phyloP scores from a whole-genome alignment of 352 stramenopile species.

The Phytopythium delawarense region DNA sequence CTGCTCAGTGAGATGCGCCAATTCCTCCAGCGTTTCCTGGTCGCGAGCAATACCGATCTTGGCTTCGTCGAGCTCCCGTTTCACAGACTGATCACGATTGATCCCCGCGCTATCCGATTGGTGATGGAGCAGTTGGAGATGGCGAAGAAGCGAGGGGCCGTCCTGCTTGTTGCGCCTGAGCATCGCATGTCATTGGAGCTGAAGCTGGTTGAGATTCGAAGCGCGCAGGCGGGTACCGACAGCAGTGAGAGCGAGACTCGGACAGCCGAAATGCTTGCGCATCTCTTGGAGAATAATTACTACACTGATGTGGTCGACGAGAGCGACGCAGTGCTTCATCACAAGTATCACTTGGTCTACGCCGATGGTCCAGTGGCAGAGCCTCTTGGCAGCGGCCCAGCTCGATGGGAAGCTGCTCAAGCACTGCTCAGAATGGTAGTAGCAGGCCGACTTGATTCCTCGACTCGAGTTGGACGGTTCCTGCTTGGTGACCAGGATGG shows the following conservation, averaged over 20 bases:
- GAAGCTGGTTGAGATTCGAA: constrained; percentile 37
- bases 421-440: constrained; percentile 28
- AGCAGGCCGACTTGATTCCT: neutral
- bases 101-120: constrained; percentile 12
- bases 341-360: constrained; percentile 89
- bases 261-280: too few relatives aligned
- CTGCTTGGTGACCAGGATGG: neutral
- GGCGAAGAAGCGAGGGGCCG: constrained; percentile 29
- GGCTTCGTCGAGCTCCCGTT: constrained; percentile 67
- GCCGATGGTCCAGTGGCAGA: constrained; percentile 45
- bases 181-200: constrained; percentile 87
- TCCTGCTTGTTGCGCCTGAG: constrained; percentile 80
- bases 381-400: constrained; percentile 37
- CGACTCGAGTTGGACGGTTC: neutral
- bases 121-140: constrained; percentile 37
- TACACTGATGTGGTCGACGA: constrained; percentile 88
- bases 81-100: constrained; percentile 47
- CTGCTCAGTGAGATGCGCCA: constrained; percentile 63
- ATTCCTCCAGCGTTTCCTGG: constrained; percentile 60
- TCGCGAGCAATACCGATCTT: constrained; percentile 33
- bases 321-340: constrained; percentile 80
- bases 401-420: constrained; percentile 60
- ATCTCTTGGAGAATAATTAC: constrained; percentile 38
- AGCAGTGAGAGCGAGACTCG: constrained; percentile 1
- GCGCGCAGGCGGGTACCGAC: neutral